Base-by-base conservation (phyloP, 257 asterid genomes). In the Mentha longifolia region DNA sequence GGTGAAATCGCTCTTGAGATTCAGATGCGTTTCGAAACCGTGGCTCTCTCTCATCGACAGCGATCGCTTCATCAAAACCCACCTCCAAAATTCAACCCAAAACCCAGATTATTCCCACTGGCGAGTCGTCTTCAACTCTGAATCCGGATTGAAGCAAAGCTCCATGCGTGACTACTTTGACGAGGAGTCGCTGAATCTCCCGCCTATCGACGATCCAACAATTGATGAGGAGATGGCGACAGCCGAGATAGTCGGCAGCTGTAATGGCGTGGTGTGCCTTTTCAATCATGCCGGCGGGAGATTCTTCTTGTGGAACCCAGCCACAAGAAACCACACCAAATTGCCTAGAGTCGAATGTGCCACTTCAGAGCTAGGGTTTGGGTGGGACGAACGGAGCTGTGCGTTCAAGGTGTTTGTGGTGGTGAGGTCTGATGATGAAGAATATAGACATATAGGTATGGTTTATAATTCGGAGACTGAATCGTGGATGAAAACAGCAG, bases 371-470 rank as follows among this genome's bases (percentile, higher is more conserved):
- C 9, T 35, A 35, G 78, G 68, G 54, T 74, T 74, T 17, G 73
- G 78, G 10, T 57, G 35, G 13, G 78, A 74, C 14, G 74, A 66
- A 12, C 6, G 16, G 0, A 57, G 19, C 9, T 47, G 19, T 35
- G 74, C 68, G 37, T 66, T 57, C 67, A 74, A 66, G 68, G 63
- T 66, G 41, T 63, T 45, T 16, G 57, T 11, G 49, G 70, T 68
- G 1, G 39, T 33, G 5, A 33, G 39, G 39, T 35, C 39, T 33
- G 3, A 6, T 0, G 39, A 1, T 35, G 5, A 63, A 33, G 37
- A 6, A 6, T 0, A 7, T 2, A 7, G 39, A 33, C 3, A 1
- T 3, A 33, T 33, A 35, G 39, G 39, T 35, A 35, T 2, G 39
- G 8, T 35, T 5, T 35, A 35, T 35, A 35, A 7, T 35, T 35